Percentiles rank a stretch among this genome's conserved stretches.
Conservation (phyloP, 257 asterid genomes). For the Marsdenia floribunda region DNA sequence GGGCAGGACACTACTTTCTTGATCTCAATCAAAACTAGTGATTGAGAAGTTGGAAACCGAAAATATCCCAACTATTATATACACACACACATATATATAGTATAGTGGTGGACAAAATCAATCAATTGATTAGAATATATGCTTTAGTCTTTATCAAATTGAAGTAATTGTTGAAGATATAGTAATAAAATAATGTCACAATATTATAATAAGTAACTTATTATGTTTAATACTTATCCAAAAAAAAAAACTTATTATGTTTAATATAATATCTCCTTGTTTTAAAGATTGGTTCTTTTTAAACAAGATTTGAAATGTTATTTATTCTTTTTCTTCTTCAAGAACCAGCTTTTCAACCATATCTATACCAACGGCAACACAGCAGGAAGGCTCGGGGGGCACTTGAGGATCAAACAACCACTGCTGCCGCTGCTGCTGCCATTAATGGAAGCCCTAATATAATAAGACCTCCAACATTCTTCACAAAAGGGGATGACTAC, state of each 20-base stretch:
- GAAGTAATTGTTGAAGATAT: not conserved
- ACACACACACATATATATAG: no score
- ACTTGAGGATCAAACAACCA: conserved; percentile 19
- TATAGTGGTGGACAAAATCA: not conserved
- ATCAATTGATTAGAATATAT: not conserved
- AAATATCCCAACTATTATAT: not conserved
- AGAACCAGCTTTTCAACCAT: not conserved
- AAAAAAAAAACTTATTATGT: no score
- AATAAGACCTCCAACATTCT: conserved; percentile 21
- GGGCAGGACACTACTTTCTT: no score
- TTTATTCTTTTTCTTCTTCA: not conserved
- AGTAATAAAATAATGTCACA: no score
- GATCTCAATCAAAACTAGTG: not conserved
- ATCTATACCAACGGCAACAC: conserved; percentile 12
- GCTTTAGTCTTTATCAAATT: not conserved
- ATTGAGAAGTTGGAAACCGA: not conserved
- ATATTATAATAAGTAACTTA: no score
- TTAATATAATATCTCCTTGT: conserved; percentile 26
- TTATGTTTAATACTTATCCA: no score
- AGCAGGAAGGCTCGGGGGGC: conserved; percentile 22
- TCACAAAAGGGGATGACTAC: conserved; percentile 23
- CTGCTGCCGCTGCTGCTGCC: conserved; percentile 18
- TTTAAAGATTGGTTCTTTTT: not conserved
- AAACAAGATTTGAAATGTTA: conserved; percentile 10
- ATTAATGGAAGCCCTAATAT: conserved; percentile 11